Evolutionary conservation across 805 yeast genomes (phyloP).

Genomic region (Nakazawaea holstii): DNA sequence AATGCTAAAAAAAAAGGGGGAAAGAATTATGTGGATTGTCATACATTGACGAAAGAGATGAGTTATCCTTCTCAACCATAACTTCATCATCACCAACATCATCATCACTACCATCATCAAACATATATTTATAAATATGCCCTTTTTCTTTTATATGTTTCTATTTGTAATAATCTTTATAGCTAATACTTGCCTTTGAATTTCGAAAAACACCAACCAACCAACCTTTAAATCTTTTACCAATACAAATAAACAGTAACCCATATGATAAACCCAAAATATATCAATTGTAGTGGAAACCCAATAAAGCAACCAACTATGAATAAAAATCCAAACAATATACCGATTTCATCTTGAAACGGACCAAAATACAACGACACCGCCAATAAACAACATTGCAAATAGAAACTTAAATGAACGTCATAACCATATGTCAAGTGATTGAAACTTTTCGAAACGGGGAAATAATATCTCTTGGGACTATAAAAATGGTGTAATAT

Average conservation of each 20-base stretch:
- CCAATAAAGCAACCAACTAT: conserved; percentile 5
- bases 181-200: neutral
- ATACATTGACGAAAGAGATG: too few species aligned
- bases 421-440: neutral
- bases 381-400: conserved; percentile 1
- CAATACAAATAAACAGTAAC: neutral
- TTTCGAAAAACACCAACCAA: neutral
- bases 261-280: conserved; percentile 4
- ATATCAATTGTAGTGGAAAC: neutral
- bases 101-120: too few species aligned
- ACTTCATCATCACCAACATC: too few species aligned
- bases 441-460: neutral
- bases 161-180: neutral
- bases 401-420: neutral
- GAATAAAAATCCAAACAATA: conserved; percentile 8
- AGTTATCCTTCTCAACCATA: too few species aligned
- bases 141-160: too few species aligned
- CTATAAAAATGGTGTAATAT: conserved; percentile 1
- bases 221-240: neutral
- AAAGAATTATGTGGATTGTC: too few species aligned
- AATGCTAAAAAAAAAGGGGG: neutral
- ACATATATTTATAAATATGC: too few species aligned
- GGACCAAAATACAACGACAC: conserved; percentile 4
- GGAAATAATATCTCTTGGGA: neutral
- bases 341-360: neutral